These are phyloP conservation scores for Nicotiana knightiana DNA, from an alignment of 257 asterid species.

Conservation along the genomic window DNA sequence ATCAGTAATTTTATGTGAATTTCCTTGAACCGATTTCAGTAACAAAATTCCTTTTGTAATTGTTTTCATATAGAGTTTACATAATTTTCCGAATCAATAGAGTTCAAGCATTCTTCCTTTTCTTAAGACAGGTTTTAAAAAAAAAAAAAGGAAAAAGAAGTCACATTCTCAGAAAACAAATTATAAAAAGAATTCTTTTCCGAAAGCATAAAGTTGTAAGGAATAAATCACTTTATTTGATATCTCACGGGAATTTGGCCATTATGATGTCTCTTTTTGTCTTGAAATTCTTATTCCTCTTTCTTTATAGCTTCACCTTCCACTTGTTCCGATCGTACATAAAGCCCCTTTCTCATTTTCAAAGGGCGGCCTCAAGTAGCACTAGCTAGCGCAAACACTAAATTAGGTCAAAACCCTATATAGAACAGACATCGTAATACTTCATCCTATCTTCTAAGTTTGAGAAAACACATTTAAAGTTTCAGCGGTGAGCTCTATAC, in stretches of 20 bases:
- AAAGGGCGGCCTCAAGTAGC: neutral
- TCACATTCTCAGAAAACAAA: neutral
- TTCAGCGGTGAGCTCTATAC: too few species aligned
- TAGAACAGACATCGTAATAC: neutral
- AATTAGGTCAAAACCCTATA: neutral
- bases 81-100: neutral
- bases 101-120: neutral
- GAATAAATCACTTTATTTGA: conserved; percentile 1
- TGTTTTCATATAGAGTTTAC: neutral
- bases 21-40: neutral
- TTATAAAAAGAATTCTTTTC: neutral
- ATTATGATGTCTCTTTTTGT: neutral
- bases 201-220: neutral
- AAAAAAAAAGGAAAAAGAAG: neutral
- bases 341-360: neutral
- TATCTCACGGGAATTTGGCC: neutral
- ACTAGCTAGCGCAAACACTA: neutral
- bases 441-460: neutral
- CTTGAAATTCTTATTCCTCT: neutral
- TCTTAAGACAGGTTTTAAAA: neutral
- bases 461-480: too few species aligned
- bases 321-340: neutral
- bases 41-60: neutral
- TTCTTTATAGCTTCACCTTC: neutral
- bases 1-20: neutral